Evolutionary conservation across 148 eudicot genomes (phyloP).

Genomic region (Arbutus unedo): DNA sequence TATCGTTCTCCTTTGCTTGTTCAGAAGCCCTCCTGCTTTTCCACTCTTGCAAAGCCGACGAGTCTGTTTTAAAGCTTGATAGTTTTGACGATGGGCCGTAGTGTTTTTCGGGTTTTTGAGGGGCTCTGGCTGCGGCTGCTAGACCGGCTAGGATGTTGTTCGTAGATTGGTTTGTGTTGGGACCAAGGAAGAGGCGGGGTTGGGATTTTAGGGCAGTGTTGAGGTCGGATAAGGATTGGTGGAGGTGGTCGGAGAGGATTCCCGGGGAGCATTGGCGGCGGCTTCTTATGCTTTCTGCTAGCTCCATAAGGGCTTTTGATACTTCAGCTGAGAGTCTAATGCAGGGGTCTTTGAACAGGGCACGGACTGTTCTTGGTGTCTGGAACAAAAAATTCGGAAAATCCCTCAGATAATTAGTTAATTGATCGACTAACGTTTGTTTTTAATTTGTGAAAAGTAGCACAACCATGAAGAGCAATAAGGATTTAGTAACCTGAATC

Average conservation of each 20-base stretch:
- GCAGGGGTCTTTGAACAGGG: conserved; percentile 78
- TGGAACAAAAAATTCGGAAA: conserved; percentile 5
- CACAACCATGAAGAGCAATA: conserved; percentile 85
- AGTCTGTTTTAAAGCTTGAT: conserved; percentile 52
- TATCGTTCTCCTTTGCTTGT: conserved; percentile 21
- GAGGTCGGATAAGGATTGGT: conserved; percentile 70
- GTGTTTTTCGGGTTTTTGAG: conserved; percentile 19
- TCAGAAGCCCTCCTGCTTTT: conserved; percentile 31
- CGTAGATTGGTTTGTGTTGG: conserved; percentile 29
- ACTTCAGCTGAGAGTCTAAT: conserved; percentile 60
- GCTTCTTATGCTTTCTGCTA: conserved; percentile 62
- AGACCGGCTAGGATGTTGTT: conserved; percentile 29
- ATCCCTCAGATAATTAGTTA: too few relatives aligned
- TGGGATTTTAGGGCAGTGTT: conserved; percentile 78
- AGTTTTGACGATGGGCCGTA: conserved; percentile 18
- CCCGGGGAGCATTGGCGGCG: conserved; percentile 78
- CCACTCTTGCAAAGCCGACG: conserved; percentile 56
- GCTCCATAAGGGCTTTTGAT: conserved; percentile 56
- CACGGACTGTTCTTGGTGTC: conserved; percentile 74
- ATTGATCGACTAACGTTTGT: not conserved
- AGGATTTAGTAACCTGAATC: conserved; percentile 61
- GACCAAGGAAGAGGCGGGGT: conserved; percentile 75
- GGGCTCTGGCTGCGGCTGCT: conserved; percentile 21
- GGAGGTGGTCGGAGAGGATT: conserved; percentile 76
- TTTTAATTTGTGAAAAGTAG: not conserved